Evolutionary conservation across 2,329 filamentous ascomycete genomes (phyloP).

Genomic region (Capronia epimyces): DNA sequence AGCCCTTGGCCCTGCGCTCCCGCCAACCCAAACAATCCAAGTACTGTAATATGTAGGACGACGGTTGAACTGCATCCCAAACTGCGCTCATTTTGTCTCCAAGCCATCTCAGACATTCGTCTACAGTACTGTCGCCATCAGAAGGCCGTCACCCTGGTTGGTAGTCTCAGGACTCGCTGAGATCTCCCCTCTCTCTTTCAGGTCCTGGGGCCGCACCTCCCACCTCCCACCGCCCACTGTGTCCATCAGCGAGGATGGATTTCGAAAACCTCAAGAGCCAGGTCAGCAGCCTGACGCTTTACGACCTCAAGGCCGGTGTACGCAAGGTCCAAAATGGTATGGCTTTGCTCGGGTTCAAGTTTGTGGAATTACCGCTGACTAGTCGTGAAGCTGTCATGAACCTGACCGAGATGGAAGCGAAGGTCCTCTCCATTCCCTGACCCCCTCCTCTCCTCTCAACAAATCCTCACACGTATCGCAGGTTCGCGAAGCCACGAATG

Average conservation of each 20-base stretch:
- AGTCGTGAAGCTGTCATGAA: conserved; percentile 77
- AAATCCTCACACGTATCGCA: conserved; percentile 37
- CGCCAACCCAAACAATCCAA: no score
- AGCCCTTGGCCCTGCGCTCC: no score
- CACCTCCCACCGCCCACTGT: neutral
- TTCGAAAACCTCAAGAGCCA: conserved; percentile 76
- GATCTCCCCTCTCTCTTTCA: neutral
- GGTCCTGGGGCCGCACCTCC: neutral
- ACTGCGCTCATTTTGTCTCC: no score
- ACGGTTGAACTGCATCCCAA: no score
- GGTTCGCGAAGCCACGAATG: conserved; percentile 97
- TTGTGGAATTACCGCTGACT: conserved; percentile 4
- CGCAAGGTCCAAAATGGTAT: conserved; percentile 95
- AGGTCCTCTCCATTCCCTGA: conserved; percentile 39
- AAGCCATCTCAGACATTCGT: no score
- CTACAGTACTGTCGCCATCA: no score
- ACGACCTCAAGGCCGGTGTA: conserved; percentile 91
- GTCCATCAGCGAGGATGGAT: conserved; percentile 59
- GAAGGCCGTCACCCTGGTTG: no score
- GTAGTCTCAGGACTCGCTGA: neutral
- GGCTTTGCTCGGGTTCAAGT: conserved; percentile 26
- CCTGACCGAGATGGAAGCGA: conserved; percentile 86
- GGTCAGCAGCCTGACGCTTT: conserved; percentile 86
- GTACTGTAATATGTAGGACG: no score
- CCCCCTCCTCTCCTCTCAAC: conserved; percentile 3